phyloP scores from a whole-genome alignment of 2,329 filamentous ascomycete species.

The Nemania sp. region DNA sequence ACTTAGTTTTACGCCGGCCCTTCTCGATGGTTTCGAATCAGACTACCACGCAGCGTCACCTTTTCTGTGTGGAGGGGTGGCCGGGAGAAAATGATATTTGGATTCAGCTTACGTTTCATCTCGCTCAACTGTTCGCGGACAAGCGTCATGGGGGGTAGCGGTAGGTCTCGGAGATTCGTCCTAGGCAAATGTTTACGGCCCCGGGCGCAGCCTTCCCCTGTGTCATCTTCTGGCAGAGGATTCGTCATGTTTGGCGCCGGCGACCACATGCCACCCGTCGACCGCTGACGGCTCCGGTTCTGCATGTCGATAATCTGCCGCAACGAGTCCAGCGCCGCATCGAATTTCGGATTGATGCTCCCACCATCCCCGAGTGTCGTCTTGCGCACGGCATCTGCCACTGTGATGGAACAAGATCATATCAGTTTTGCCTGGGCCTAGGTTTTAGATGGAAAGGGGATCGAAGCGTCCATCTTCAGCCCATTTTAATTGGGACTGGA shows the following conservation, averaged over 20 bases:
- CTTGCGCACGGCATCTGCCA: slow-evolving; percentile 37
- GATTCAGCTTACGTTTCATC: slow-evolving; percentile 46
- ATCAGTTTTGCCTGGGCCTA: background rate
- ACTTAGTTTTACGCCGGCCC: background rate
- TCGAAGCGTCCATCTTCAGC: background rate
- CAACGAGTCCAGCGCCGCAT: slow-evolving; percentile 55
- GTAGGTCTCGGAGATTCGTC: slow-evolving; percentile 55
- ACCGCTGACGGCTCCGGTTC: slow-evolving; percentile 36
- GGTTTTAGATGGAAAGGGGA: background rate
- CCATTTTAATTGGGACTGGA: background rate
- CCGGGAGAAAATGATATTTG: background rate
- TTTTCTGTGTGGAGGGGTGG: background rate
- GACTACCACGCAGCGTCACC: background rate
- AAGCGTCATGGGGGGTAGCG: slow-evolving; percentile 57
- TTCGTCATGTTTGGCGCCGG: slow-evolving; percentile 14
- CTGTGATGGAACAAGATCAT: background rate
- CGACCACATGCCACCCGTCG: slow-evolving; percentile 22
- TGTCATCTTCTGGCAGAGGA: slow-evolving; percentile 10
- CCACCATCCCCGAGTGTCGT: slow-evolving; percentile 48
- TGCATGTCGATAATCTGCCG: slow-evolving; percentile 59
- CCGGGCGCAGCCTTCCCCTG: background rate
- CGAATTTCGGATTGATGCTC: slow-evolving; percentile 52
- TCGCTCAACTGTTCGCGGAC: slow-evolving; percentile 56
- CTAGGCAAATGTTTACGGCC: slow-evolving; percentile 51
- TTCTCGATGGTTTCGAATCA: background rate